Conservation (phyloP, 257 asterid species). For the Henckelia pumila region DNA sequence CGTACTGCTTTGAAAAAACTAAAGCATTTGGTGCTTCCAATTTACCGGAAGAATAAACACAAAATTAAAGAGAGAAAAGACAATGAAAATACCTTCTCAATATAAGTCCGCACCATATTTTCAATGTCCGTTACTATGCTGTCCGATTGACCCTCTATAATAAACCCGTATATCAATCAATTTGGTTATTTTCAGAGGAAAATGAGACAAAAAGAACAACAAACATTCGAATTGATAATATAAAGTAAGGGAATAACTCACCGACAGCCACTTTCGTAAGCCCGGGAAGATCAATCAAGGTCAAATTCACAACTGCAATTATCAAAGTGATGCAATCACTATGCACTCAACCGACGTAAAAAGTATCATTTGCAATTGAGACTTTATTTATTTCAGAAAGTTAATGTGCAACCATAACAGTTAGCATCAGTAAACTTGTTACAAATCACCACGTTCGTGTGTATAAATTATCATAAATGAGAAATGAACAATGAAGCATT, state of each 20-base stretch:
- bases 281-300: conserved; percentile 96
- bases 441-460: background rate
- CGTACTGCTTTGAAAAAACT: background rate
- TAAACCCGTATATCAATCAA: conserved; percentile 26
- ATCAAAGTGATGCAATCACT: conserved; percentile 26
- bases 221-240: conserved; percentile 15
- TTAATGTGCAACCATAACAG: conserved; percentile 10
- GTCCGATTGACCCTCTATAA: conserved; percentile 89
- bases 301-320: conserved; percentile 88
- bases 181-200: conserved; percentile 2
- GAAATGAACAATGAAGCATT: conserved; percentile 7
- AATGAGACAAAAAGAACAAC: background rate
- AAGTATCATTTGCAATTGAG: background rate
- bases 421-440: background rate
- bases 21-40: background rate
- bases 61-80: conserved; percentile 7
- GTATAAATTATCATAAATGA: background rate
- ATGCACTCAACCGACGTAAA: conserved; percentile 24
- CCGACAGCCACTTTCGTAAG: conserved; percentile 98
- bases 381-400: conserved; percentile 1
- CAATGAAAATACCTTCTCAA: conserved; percentile 73
- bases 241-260: conserved; percentile 39
- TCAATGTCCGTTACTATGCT: conserved; percentile 89
- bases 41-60: conserved; percentile 1
- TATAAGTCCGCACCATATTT: conserved; percentile 88